Evolutionary conservation across 768 basidiomycete species (phyloP).

Genomic region (Tubosaeta sp.): DNA sequence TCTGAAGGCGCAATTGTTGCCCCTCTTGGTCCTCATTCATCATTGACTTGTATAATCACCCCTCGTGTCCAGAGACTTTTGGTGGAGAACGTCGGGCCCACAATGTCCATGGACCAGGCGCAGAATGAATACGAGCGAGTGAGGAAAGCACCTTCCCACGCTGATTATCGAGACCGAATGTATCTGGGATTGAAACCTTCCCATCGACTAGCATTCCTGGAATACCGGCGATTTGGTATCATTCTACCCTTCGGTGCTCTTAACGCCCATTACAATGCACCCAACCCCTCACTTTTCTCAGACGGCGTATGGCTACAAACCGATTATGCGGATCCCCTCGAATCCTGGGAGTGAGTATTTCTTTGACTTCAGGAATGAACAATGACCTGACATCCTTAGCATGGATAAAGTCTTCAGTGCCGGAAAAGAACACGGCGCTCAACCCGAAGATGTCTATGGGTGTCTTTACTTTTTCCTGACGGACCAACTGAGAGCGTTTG

Average conservation of each 20-base stretch:
- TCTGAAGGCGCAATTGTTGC: slow-evolving; percentile 2
- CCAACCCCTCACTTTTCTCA: slow-evolving; percentile 46
- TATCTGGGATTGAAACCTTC: slow-evolving; percentile 38
- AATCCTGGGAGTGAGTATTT: slow-evolving; percentile 45
- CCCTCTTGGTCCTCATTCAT: slow-evolving; percentile 13
- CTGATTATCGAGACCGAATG: slow-evolving; percentile 41
- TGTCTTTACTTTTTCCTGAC: slow-evolving; percentile 47
- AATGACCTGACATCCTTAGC: slow-evolving; percentile 22
- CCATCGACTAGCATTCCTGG: slow-evolving; percentile 41
- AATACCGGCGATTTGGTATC: slow-evolving; percentile 39
- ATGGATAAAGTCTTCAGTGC: slow-evolving; percentile 36
- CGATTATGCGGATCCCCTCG: slow-evolving; percentile 42
- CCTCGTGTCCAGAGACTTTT: slow-evolving; percentile 8
- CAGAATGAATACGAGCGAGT: slow-evolving; percentile 32
- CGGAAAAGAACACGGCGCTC: slow-evolving; percentile 38
- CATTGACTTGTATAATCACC: slow-evolving; percentile 13
- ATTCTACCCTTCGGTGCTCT: slow-evolving; percentile 47
- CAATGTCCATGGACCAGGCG: slow-evolving; percentile 19
- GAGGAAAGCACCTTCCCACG: slow-evolving; percentile 33
- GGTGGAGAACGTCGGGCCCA: slow-evolving; percentile 11
- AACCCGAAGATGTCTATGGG: slow-evolving; percentile 43
- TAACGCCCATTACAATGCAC: slow-evolving; percentile 36
- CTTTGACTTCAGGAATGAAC: not conserved
- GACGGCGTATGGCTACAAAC: slow-evolving; percentile 42
- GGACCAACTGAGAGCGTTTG: slow-evolving; percentile 37